phyloP scores from a whole-genome alignment of 2,329 filamentous ascomycete species.

The Pseudocercospora vitis region DNA sequence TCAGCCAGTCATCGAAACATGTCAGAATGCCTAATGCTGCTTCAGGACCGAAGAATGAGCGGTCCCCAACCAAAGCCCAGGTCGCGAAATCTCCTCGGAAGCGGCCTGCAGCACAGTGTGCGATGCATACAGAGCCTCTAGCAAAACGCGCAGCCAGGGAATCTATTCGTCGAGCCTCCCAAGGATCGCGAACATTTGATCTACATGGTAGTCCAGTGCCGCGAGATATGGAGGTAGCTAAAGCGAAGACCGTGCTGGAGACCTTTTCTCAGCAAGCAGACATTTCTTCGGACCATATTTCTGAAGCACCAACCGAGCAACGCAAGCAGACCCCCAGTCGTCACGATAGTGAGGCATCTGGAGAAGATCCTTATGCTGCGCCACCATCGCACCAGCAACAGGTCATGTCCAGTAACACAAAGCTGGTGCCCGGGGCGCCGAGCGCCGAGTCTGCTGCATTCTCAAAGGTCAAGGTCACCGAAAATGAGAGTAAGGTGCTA shows the following conservation, averaged over 20 bases:
- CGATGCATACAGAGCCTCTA: neutral
- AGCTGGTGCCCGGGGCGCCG: slow-evolving; percentile 44
- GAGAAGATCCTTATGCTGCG: slow-evolving; percentile 2
- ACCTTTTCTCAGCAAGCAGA: slow-evolving; percentile 28
- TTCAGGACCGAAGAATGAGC: too few relatives aligned
- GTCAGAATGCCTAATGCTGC: slow-evolving; percentile 13
- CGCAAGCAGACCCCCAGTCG: neutral
- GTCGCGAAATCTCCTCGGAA: neutral
- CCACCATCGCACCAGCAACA: slow-evolving; percentile 20
- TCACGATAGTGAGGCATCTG: neutral
- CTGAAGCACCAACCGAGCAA: neutral
- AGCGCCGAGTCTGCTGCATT: slow-evolving; percentile 43
- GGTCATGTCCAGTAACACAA: slow-evolving; percentile 44
- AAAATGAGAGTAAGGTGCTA: slow-evolving; percentile 10
- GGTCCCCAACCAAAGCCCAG: too few relatives aligned
- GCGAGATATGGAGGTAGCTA: slow-evolving; percentile 26
- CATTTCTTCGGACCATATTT: slow-evolving; percentile 20
- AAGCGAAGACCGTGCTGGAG: slow-evolving; percentile 30
- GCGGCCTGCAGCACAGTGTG: neutral
- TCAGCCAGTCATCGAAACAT: slow-evolving; percentile 1
- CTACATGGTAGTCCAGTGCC: slow-evolving; percentile 35
- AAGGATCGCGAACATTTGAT: slow-evolving; percentile 33
- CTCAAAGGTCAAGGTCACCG: slow-evolving; percentile 26
- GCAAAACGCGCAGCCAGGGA: slow-evolving; percentile 11
- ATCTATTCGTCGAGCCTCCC: slow-evolving; percentile 21